Evolutionary conservation across 225 moss, liverwort and hornwort genomes (phyloP), one percentile per base, ranked within the genome.

Genomic region (Thuidium tamariscinum): DNA sequence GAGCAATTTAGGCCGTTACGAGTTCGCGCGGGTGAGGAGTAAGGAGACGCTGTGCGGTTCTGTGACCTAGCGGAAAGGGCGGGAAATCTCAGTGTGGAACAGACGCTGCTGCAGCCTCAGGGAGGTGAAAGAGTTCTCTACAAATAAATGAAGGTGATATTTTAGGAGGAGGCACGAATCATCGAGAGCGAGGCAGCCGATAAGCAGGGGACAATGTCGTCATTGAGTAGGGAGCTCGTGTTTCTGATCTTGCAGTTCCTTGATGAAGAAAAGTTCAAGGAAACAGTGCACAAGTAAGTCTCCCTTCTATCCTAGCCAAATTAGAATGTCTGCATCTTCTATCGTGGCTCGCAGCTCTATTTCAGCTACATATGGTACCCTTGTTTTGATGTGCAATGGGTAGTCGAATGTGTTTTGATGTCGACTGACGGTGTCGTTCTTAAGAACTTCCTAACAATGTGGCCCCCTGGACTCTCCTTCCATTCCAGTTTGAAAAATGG

Each of bases 241-340:
- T 98, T 98, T 81, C 95, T 98, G 86, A 98, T 98, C 91, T 89
- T 98, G 89, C 98, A 98, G 97, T 98, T 98, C 84, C 95, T 98
- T 60, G 98, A 98, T 74, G 98, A 98, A 88, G 98, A 98, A 83
- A 98, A 98, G 95, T 98, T 98, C 87, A 98, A 98, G 90, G 98
- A 98, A 91, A 98, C 98, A 57, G 98, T 98, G 49, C 98, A 98
- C 89, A 98, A 98, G 98, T 98, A 94, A 95, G 98, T 92, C 21
- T 61, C 49, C 48, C 75, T 77, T 66, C 66, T 62, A 65, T 34
- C 48, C 6, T 44, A 26, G 16, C 8, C 17, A 30, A 87, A 46
- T 77, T 63, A 74, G 37, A 52, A 77, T 34, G 77, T 81, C 71
- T 42, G 56, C 55, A 51, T 81, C 70, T 76, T 68, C 48, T 79